Base-by-base conservation (phyloP, 768 basidiomycete genomes). In the Russula sp. region DNA sequence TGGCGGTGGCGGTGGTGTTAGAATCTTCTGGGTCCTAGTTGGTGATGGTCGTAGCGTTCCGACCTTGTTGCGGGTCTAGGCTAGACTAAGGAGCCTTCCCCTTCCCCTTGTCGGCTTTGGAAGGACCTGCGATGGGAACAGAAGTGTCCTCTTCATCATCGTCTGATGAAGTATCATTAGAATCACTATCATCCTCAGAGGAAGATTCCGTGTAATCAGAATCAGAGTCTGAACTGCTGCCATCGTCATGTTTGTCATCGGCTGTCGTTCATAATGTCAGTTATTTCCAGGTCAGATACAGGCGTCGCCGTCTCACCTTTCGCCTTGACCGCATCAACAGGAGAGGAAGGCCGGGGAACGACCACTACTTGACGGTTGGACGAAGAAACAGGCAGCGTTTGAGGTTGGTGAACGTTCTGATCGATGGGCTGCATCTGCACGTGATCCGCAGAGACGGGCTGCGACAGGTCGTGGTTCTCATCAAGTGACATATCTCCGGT, bases 181-280 rank as follows among this genome's bases (percentile, higher is more conserved):
- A 57, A 46, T 65, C 59, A 5, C 24, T 38, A 3, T 60, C 56
- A 24, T 63, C 60, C n/a, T 46, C 48, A 18, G 30, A 22, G n/a
- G 46, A 61, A 62, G 61, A 62, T 5, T 56, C 54, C 4, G 28
- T 49, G 7, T 57, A 26, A 20, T 61, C 59, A 22, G 59, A 38
- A 38, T 64, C 63, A 6, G 52, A 26, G 34, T 48, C 57, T 3
- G 63, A 59, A 32, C 42, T 10, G 38, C 42, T 34, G 22, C 32
- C 24, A 11, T 16, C 22, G 36, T 22, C 53, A 26, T 51, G 44
- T 46, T 46, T 56, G 40, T 57, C 55, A n/a, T n/a, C 13, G 22
- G 34, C 54, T 51, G 10, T 24, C 22, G 36, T 26, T 64, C 24
- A 24, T 20, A 34, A 26, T 9, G n/a, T 61, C 55, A 40, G 49